Evolutionary conservation across 2,329 filamentous ascomycete genomes (phyloP).

Genomic region (Cladosporium cucumerinum): DNA sequence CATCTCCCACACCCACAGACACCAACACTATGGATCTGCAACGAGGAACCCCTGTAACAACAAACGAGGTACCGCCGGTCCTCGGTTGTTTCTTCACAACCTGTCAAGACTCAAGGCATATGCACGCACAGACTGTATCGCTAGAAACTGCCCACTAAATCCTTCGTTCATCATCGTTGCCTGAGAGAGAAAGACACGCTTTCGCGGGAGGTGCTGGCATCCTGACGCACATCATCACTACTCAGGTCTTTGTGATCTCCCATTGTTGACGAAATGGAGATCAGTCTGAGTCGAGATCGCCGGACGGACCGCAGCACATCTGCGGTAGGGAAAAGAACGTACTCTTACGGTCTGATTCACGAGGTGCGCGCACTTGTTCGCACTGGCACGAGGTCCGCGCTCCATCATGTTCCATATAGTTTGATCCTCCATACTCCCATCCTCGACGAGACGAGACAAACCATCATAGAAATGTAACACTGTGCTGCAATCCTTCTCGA

Average conservation of each 20-base stretch:
- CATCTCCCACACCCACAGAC: neutral
- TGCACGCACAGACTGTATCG: neutral
- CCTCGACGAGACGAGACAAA: neutral
- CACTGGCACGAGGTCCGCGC: neutral
- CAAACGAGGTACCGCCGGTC: slow-evolving; percentile 2
- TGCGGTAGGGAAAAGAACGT: neutral
- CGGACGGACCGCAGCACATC: neutral
- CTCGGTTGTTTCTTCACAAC: slow-evolving; percentile 1
- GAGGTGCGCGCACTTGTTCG: neutral
- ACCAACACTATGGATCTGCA: neutral
- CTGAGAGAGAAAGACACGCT: neutral
- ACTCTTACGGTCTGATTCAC: neutral
- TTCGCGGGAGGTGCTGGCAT: neutral
- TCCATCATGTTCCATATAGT: neutral
- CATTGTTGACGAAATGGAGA: neutral
- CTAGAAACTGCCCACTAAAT: neutral
- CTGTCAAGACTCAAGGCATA: neutral
- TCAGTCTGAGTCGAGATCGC: neutral
- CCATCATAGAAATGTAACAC: neutral
- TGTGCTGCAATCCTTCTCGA: neutral
- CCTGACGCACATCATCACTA: no score
- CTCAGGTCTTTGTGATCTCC: neutral
- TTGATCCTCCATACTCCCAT: neutral
- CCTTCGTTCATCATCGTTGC: neutral
- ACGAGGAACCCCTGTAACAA: neutral